phyloP scores from a whole-genome alignment of 441 rosid species.

The Eruca vesicaria region DNA sequence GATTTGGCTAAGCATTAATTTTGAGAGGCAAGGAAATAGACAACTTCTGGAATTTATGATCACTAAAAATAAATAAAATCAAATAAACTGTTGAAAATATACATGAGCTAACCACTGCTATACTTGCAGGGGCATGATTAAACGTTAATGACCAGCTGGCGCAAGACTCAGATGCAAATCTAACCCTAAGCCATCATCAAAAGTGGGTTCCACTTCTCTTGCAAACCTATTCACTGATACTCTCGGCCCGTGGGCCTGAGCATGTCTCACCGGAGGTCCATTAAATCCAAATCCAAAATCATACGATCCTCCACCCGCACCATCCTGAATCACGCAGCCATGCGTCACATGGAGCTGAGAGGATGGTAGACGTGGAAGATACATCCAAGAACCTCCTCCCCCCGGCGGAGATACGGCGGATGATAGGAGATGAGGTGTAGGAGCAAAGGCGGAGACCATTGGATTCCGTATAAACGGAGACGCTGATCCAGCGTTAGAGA shows the following conservation, averaged over 20 bases:
- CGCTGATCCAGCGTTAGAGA: constrained; percentile 9
- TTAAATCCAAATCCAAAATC: constrained; percentile 17
- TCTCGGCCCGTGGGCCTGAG: constrained; percentile 39
- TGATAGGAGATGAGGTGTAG: constrained; percentile 73
- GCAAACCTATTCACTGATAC: constrained; percentile 64
- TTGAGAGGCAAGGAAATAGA: background rate
- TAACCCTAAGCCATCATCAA: constrained; percentile 70
- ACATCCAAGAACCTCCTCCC: constrained; percentile 60
- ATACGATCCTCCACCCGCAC: constrained; percentile 32
- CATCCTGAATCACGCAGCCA: constrained; percentile 58
- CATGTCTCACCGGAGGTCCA: constrained; percentile 26
- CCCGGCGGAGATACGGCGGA: constrained; percentile 41
- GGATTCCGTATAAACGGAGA: constrained; percentile 59
- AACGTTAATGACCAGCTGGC: constrained; percentile 65
- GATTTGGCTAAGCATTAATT: background rate
- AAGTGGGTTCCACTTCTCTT: constrained; percentile 58
- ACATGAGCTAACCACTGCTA: constrained; percentile 34
- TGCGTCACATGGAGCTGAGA: constrained; percentile 78
- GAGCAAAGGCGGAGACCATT: constrained; percentile 80
- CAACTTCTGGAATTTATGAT: background rate
- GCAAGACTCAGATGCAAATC: constrained; percentile 94
- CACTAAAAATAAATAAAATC: constrained; percentile 22
- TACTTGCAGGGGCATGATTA: background rate
- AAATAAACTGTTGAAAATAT: constrained; percentile 39
- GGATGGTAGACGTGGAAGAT: constrained; percentile 56